Conservation (phyloP, 2,329 filamentous ascomycete genomes). For the Trichoderma gracile region DNA sequence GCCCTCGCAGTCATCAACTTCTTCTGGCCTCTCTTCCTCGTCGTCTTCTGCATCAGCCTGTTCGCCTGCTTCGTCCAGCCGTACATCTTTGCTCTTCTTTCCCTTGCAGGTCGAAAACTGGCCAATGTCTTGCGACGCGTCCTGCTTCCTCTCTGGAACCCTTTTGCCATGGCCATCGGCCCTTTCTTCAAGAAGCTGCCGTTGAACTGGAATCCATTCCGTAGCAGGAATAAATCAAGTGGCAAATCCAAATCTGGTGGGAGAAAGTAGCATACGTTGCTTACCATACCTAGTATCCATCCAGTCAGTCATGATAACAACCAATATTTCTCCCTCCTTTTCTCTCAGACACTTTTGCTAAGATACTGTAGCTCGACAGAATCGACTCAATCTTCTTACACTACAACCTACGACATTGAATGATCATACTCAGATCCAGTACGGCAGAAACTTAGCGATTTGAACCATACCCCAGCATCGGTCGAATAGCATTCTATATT, state of each 20-base stretch:
- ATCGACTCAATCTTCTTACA: neutral
- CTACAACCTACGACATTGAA: neutral
- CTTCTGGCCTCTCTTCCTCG: neutral
- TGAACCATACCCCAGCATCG: too few relatives aligned
- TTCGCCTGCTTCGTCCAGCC: neutral
- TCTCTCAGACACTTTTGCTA: neutral
- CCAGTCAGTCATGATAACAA: too few relatives aligned
- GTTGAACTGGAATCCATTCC: neutral
- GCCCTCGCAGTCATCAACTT: neutral
- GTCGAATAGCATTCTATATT: too few relatives aligned
- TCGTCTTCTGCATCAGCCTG: conserved; percentile 2
- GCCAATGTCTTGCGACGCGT: neutral
- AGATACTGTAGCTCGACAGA: neutral
- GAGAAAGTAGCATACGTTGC: too few relatives aligned
- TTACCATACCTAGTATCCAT: neutral
- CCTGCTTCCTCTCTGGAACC: neutral
- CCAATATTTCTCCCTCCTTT: too few relatives aligned
- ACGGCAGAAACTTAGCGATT: too few relatives aligned
- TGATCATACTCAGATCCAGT: neutral
- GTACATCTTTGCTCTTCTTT: neutral
- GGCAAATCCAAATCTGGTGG: too few relatives aligned
- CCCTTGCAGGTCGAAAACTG: neutral
- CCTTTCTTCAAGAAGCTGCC: neutral
- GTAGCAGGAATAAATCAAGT: neutral
- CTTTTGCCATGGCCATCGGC: neutral